Evolutionary conservation across 106 monocot species (phyloP).

Genomic region (Platanthera zijinensis): DNA sequence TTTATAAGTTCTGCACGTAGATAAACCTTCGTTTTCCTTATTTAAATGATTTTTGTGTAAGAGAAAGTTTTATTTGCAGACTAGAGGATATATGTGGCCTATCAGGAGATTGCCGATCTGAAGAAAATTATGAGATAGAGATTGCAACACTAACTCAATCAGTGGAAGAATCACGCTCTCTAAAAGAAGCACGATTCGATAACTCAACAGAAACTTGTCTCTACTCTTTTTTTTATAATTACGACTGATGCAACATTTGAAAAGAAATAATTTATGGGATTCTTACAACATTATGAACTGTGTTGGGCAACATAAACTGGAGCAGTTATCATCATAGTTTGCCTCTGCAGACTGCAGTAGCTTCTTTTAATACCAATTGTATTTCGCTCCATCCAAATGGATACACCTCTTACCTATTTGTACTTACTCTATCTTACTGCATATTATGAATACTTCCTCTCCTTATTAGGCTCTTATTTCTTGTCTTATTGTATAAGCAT

Average conservation of each 20-base stretch:
- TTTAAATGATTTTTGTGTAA: too few relatives aligned
- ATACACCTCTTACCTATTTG: neutral
- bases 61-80: constrained; percentile 50
- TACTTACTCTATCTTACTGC: neutral
- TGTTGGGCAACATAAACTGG: neutral
- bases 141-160: constrained; percentile 48
- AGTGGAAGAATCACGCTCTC: constrained; percentile 44
- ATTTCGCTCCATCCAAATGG: neutral
- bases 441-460: neutral
- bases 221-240: constrained; percentile 72
- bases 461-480: neutral
- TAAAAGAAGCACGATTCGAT: constrained; percentile 42
- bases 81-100: constrained; percentile 60
- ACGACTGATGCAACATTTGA: constrained; percentile 86
- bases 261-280: neutral
- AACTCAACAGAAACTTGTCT: constrained; percentile 58
- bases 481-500: too few relatives aligned
- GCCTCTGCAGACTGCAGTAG: neutral
- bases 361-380: neutral
- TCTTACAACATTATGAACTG: too few relatives aligned
- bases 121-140: constrained; percentile 68
- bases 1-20: too few relatives aligned
- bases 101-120: constrained; percentile 64
- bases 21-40: too few relatives aligned
- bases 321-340: neutral